phyloP scores from a whole-genome alignment of 176 grass and related monocot species.

The Aechmea fasciata region DNA sequence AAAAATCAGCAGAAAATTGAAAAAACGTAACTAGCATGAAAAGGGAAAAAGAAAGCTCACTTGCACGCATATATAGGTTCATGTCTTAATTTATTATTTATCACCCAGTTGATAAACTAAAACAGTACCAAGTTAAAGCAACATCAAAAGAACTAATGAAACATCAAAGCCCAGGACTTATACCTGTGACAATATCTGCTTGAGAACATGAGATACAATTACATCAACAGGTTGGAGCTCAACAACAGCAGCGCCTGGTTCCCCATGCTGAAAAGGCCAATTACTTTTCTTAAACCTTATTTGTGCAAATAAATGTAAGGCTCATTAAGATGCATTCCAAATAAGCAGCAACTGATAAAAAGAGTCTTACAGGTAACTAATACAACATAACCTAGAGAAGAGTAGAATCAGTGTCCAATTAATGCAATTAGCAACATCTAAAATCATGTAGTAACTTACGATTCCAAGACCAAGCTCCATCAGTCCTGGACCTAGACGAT shows the following conservation, averaged over 20 bases:
- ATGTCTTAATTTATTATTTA: not conserved
- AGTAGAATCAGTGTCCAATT: not conserved
- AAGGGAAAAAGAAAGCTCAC: not conserved
- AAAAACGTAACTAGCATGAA: not conserved
- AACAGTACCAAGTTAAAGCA: conserved; percentile 11
- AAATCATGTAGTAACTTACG: conserved; percentile 37
- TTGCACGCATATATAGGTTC: too few species aligned
- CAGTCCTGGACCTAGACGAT: conserved; percentile 73
- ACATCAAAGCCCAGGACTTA: conserved; percentile 10
- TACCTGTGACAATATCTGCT: conserved; percentile 81
- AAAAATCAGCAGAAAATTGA: not conserved
- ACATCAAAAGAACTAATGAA: conserved; percentile 20
- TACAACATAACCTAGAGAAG: not conserved
- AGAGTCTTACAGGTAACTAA: not conserved
- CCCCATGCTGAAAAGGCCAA: conserved; percentile 71
- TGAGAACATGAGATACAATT: conserved; percentile 85
- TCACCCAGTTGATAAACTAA: not conserved
- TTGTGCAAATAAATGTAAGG: conserved; percentile 4
- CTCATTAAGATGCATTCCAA: conserved; percentile 16
- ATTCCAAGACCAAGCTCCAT: conserved; percentile 99
- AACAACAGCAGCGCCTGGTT: conserved; percentile 89
- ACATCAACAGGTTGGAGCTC: conserved; percentile 82
- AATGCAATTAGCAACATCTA: too few species aligned
- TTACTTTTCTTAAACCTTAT: not conserved
- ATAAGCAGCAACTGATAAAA: conserved; percentile 3